phyloP scores from a whole-genome alignment of 192 early-diverging fungal species.

The Coemansia sp. region DNA sequence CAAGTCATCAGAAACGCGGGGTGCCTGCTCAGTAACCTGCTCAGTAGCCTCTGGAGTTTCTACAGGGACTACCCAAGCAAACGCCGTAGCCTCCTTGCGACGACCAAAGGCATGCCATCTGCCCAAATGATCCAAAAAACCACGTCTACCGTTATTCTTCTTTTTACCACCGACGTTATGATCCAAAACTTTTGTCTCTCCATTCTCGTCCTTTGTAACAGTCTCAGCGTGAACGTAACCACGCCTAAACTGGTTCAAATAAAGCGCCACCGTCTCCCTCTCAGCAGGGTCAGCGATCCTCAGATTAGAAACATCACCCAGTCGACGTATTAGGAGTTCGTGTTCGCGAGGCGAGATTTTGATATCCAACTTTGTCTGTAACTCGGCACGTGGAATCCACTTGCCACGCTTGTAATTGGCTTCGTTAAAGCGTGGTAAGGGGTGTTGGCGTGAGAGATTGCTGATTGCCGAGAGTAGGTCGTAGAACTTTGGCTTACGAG shows the following conservation, averaged over 20 bases:
- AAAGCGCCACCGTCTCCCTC: conserved; percentile 12
- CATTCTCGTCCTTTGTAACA: conserved; percentile 10
- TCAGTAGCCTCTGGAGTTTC: neutral
- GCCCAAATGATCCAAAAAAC: conserved; percentile 67
- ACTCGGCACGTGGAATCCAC: conserved; percentile 16
- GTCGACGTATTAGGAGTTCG: conserved; percentile 8
- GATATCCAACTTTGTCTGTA: conserved; percentile 24
- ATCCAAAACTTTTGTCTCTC: neutral
- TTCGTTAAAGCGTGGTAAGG: conserved; percentile 9
- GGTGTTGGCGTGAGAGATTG: conserved; percentile 35
- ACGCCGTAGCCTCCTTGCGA: conserved; percentile 80
- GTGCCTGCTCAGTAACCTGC: neutral
- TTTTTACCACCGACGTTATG: conserved; percentile 8
- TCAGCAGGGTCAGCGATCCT: neutral
- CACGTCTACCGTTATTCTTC: conserved; percentile 32
- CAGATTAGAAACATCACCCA: conserved; percentile 24
- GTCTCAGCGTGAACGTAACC: conserved; percentile 28
- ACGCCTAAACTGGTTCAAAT: conserved; percentile 35
- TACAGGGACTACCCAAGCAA: conserved; percentile 68
- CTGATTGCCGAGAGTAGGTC: conserved; percentile 73
- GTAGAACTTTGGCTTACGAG: conserved; percentile 79
- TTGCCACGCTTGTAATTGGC: conserved; percentile 6
- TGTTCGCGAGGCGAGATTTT: conserved; percentile 40
- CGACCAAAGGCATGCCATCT: conserved; percentile 74
- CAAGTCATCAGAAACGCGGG: neutral